Evolutionary conservation across 1,284 basidiomycete genomes (phyloP), one percentile per base, ranked within the genome.

Genomic region (Agaricales sp.): DNA sequence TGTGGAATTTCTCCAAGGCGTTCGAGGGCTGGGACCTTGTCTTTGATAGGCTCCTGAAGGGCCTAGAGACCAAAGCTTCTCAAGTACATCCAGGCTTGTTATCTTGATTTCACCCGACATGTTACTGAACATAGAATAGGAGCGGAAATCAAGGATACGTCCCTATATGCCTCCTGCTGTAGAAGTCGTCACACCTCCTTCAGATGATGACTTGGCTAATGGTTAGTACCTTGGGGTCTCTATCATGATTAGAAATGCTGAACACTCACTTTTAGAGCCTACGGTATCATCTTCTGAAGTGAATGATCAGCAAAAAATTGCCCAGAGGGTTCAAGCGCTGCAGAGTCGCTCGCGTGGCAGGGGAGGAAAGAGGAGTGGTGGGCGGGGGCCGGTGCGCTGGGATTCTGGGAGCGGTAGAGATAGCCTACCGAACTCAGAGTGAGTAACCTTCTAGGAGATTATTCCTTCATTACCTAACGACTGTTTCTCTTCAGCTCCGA

Each of bases 311-410:
- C 83, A 94, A 59, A 83, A 92, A 59, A 97, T 98, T 57, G 84
- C 93, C 8, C 78, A 88, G 58, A 97, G 94, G 59, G 88, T 96
- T 1, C 86, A 93, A 59, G 91, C 90, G 0, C 72, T 98, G 49
- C 96, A 94, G 63, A 84, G 78, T 49, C 77, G 91, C 35, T 68
- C 95, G 45, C 79, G 85, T 49, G 82, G 81, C 14, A 71, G 81
- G 51, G 82, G 82, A 0, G 78, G 74, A 37, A 11, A 16, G 16
- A 70, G 73, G 56, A 74, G 74, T 51, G 75, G 71, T 43, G 78
- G 74, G 53, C 68, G 78, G 60, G 71, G 71, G 46, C 61, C 56
- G 58, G 69, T 68, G 61, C 77, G 75, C 59, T 62, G 66, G 60
- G 77, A 73, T 52, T 65, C 69, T 43, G 74, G 69, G 46, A 76